phyloP scores from a whole-genome alignment of 2,329 filamentous ascomycete genomes.

The Xylaria sp. region DNA sequence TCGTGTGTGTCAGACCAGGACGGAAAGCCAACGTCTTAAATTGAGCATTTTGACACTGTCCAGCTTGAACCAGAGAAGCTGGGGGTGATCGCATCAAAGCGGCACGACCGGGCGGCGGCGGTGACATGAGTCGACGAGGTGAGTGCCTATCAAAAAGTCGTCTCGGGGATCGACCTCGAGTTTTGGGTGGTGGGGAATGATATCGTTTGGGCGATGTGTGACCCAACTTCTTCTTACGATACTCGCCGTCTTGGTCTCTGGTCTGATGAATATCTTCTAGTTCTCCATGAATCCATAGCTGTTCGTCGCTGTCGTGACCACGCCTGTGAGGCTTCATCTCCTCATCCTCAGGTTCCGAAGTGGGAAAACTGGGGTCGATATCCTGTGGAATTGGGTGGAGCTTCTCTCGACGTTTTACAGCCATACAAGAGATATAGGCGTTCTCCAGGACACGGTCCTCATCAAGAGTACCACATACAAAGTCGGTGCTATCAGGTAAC shows the following conservation, averaged over 20 bases:
- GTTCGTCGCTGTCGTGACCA: slow-evolving; percentile 72
- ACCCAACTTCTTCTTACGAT: slow-evolving; percentile 62
- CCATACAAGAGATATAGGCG: slow-evolving; percentile 86
- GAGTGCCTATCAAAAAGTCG: slow-evolving; percentile 74
- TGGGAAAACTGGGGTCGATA: slow-evolving; percentile 96
- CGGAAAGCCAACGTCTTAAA: slow-evolving; percentile 64
- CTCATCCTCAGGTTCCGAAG: slow-evolving; percentile 89
- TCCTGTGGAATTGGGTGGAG: slow-evolving; percentile 90
- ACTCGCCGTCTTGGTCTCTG: slow-evolving; percentile 59
- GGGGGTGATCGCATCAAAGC: slow-evolving; percentile 58
- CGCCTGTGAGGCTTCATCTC: slow-evolving; percentile 76
- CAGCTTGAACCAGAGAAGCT: slow-evolving; percentile 44
- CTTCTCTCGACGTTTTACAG: slow-evolving; percentile 83
- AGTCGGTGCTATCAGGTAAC: slow-evolving; percentile 96
- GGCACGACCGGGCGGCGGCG: slow-evolving; percentile 67
- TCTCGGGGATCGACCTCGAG: slow-evolving; percentile 65
- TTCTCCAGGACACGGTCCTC: slow-evolving; percentile 96
- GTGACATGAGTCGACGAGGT: slow-evolving; percentile 76
- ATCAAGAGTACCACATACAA: slow-evolving; percentile 97
- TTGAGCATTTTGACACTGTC: slow-evolving; percentile 49
- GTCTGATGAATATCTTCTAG: slow-evolving; percentile 74
- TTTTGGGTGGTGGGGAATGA: slow-evolving; percentile 64
- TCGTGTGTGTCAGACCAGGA: slow-evolving; percentile 78
- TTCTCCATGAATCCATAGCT: slow-evolving; percentile 76
- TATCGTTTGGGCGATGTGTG: slow-evolving; percentile 70